Evolutionary conservation across 1,284 basidiomycete genomes (phyloP).

Genomic region (Cutaneotrichosporon sp.): DNA sequence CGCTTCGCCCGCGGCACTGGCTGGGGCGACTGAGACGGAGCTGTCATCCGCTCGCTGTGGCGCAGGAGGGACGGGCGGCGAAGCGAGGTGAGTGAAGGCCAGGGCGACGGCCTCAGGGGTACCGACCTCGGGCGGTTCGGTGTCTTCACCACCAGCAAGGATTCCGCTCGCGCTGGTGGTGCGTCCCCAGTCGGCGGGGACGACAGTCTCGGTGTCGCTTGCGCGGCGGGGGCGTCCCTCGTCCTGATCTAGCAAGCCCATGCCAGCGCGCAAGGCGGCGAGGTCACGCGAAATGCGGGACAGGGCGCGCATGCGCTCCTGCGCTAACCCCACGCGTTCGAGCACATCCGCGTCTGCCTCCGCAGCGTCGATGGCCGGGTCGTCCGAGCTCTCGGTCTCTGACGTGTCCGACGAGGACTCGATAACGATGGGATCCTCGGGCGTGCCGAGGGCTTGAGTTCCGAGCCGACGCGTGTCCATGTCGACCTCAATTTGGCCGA

Average conservation of each 20-base stretch:
- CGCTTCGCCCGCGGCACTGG: not conserved
- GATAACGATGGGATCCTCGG: no score
- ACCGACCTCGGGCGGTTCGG: not conserved
- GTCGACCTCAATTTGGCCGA: no score
- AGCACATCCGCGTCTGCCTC: slow-evolving; percentile 4
- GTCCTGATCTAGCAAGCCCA: not conserved
- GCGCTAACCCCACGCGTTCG: slow-evolving; percentile 10
- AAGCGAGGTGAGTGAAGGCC: no score
- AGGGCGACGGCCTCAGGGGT: no score
- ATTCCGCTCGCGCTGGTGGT: not conserved
- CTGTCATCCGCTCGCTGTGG: no score
- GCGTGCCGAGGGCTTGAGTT: no score
- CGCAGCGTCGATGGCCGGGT: not conserved
- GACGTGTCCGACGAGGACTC: no score
- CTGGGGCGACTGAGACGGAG: not conserved
- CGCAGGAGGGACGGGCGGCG: not conserved
- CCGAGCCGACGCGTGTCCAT: no score
- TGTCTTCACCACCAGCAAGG: no score
- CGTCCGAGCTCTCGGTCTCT: no score
- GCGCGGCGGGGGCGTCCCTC: not conserved
- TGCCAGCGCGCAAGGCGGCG: slow-evolving; percentile 3
- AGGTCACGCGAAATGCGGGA: slow-evolving; percentile 6
- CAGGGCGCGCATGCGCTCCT: slow-evolving; percentile 7
- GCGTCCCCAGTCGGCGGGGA: slow-evolving; percentile 3
- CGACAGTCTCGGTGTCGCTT: slow-evolving; percentile 12